phyloP scores from a whole-genome alignment of 192 early-diverging fungal genomes.

The Mortierella hygrophila region DNA sequence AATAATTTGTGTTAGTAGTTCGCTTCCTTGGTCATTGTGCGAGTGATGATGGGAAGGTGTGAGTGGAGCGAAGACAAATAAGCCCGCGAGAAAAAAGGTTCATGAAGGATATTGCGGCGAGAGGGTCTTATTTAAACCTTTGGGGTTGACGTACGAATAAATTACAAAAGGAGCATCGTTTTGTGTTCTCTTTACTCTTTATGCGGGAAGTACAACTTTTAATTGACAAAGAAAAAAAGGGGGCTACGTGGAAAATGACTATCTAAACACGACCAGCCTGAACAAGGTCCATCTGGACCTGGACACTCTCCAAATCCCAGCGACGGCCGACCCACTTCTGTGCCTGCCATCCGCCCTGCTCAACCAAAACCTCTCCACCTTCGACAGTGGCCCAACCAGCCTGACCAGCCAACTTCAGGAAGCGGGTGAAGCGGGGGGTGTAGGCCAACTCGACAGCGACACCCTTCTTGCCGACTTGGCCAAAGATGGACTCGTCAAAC shows the following conservation, averaged over 20 bases:
- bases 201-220: too few relatives aligned
- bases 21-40: too few relatives aligned
- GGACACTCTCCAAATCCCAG: slow-evolving; percentile 47
- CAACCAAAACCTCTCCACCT: slow-evolving; percentile 91
- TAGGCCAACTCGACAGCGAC: slow-evolving; percentile 96
- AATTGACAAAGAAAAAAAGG: background rate
- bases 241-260: background rate
- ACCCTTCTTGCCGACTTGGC: slow-evolving; percentile 65
- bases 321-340: slow-evolving; percentile 82
- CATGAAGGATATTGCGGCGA: too few relatives aligned
- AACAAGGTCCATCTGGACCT: slow-evolving; percentile 30
- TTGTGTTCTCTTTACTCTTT: too few relatives aligned
- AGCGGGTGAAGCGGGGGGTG: slow-evolving; percentile 86
- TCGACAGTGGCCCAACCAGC: slow-evolving; percentile 78
- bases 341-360: slow-evolving; percentile 95
- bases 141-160: too few relatives aligned
- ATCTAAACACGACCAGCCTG: slow-evolving; percentile 28
- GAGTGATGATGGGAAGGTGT: too few relatives aligned
- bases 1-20: too few relatives aligned
- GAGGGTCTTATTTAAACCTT: too few relatives aligned
- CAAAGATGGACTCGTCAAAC: slow-evolving; percentile 63
- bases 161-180: too few relatives aligned
- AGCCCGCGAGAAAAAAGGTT: too few relatives aligned
- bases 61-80: too few relatives aligned
- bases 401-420: slow-evolving; percentile 72